These are phyloP conservation scores for Knufia fluminis DNA, from an alignment of 2,329 filamentous ascomycete genomes.

Conservation along the genomic window DNA sequence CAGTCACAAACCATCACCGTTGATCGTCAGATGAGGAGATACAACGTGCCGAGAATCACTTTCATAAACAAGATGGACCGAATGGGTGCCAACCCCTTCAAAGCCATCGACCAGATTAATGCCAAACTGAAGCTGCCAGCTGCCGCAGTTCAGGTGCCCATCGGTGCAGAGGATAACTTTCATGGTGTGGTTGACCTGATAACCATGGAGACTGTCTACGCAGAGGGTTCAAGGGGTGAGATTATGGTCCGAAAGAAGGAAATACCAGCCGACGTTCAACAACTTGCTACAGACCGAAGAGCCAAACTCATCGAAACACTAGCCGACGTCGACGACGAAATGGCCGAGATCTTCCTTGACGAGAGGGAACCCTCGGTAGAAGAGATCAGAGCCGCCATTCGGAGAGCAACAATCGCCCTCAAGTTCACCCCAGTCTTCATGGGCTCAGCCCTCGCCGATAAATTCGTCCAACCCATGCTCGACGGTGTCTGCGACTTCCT, in stretches of 20 bases:
- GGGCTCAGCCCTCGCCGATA: constrained; percentile 91
- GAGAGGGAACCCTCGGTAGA: constrained; percentile 67
- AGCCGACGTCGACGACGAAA: constrained; percentile 95
- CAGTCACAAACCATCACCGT: constrained; percentile 98
- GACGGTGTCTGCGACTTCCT: constrained; percentile 95
- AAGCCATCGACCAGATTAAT: constrained; percentile 95
- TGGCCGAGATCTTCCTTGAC: constrained; percentile 87
- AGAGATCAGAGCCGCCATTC: constrained; percentile 88
- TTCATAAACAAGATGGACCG: constrained; percentile 99
- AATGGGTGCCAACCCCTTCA: constrained; percentile 97
- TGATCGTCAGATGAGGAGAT: constrained; percentile 95
- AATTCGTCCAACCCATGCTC: constrained; percentile 90
- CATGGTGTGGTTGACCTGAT: constrained; percentile 88
- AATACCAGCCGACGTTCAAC: constrained; percentile 68
- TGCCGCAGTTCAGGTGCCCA: constrained; percentile 88
- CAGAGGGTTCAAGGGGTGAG: constrained; percentile 71
- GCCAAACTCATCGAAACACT: constrained; percentile 84
- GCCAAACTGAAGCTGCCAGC: constrained; percentile 87
- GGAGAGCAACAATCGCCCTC: constrained; percentile 74
- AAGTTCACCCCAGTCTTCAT: constrained; percentile 95
- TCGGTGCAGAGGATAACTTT: constrained; percentile 85
- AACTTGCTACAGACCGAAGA: constrained; percentile 72
- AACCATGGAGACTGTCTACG: constrained; percentile 87
- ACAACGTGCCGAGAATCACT: constrained; percentile 88
- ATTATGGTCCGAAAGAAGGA: constrained; percentile 66